Percentiles rank a stretch among this genome's conserved stretches.
phyloP scores from a whole-genome alignment of 352 stramenopile species.

The Phytophthora litchii region DNA sequence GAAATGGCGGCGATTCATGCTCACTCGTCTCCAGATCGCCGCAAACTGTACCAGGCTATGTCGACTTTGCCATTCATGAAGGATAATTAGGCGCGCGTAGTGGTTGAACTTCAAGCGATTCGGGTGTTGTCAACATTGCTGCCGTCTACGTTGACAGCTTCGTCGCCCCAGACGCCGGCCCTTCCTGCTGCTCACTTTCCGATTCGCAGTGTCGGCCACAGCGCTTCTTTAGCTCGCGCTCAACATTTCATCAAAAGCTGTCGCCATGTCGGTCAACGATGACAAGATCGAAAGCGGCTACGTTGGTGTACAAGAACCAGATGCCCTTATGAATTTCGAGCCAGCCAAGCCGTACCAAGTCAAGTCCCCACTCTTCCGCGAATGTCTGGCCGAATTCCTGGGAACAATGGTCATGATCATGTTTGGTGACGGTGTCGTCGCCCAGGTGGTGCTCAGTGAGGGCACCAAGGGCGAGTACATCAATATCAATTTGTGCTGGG shows the following conservation, averaged over 20 bases:
- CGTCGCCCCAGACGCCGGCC: constrained; percentile 3
- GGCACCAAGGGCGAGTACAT: constrained; percentile 66
- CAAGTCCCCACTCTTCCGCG: constrained; percentile 46
- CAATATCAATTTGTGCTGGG: constrained; percentile 77
- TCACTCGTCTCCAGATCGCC: constrained; percentile 15
- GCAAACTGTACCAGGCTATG: constrained; percentile 23
- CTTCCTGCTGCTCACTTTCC: constrained; percentile 22
- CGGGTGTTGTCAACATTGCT: constrained; percentile 26
- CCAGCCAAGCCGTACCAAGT: constrained; percentile 42
- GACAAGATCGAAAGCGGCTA: constrained; percentile 47
- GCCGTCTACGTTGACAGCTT: constrained; percentile 21
- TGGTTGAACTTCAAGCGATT: constrained; percentile 41
- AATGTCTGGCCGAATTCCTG: constrained; percentile 71
- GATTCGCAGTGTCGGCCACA: constrained; percentile 27
- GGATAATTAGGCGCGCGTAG: constrained; percentile 21
- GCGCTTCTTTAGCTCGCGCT: neutral
- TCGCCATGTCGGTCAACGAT: constrained; percentile 28
- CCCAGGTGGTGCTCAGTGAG: constrained; percentile 61
- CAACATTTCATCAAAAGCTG: constrained; percentile 5
- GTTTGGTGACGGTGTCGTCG: constrained; percentile 70
- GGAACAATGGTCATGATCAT: constrained; percentile 68
- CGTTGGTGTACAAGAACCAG: constrained; percentile 36
- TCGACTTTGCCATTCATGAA: constrained; percentile 29
- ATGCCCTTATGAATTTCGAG: constrained; percentile 27
- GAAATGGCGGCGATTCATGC: constrained; percentile 8